These are phyloP conservation scores for Coemansia sp. DNA, from an alignment of 192 early-diverging fungal genomes.

Conservation along the genomic window DNA sequence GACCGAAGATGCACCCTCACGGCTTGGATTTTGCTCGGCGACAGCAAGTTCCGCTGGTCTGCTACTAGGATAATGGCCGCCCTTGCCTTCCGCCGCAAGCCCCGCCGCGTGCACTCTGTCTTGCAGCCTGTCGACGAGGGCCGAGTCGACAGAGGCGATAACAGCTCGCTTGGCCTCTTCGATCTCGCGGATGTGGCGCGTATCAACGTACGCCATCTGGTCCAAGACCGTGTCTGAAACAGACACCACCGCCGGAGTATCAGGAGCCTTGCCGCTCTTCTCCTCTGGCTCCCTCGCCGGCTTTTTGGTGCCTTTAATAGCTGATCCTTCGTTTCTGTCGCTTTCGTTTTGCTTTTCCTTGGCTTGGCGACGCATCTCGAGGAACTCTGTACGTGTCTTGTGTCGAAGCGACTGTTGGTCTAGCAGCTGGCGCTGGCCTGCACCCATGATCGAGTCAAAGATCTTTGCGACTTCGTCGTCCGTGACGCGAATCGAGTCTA, in stretches of 20 bases:
- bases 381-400: constrained; percentile 33
- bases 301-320: too few relatives aligned
- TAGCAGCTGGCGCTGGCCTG: constrained; percentile 17
- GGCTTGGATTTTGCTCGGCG: background rate
- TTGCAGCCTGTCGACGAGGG: constrained; percentile 19
- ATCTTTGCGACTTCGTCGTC: constrained; percentile 50
- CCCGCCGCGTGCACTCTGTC: constrained; percentile 19
- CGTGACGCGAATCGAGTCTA: constrained; percentile 35
- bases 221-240: constrained; percentile 48
- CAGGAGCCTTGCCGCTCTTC: background rate
- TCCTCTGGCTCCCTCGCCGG: background rate
- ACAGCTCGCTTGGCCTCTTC: constrained; percentile 43
- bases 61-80: background rate
- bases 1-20: background rate
- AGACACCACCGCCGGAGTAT: background rate
- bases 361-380: constrained; percentile 22
- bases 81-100: background rate
- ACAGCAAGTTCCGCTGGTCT: background rate
- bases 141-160: constrained; percentile 26
- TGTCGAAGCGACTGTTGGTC: constrained; percentile 50
- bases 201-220: constrained; percentile 45
- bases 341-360: constrained; percentile 9
- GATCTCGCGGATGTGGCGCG: constrained; percentile 45
- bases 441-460: constrained; percentile 45
- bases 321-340: background rate